Conservation (phyloP, 78 protist species). For the Cyanophora paradoxa region DNA sequence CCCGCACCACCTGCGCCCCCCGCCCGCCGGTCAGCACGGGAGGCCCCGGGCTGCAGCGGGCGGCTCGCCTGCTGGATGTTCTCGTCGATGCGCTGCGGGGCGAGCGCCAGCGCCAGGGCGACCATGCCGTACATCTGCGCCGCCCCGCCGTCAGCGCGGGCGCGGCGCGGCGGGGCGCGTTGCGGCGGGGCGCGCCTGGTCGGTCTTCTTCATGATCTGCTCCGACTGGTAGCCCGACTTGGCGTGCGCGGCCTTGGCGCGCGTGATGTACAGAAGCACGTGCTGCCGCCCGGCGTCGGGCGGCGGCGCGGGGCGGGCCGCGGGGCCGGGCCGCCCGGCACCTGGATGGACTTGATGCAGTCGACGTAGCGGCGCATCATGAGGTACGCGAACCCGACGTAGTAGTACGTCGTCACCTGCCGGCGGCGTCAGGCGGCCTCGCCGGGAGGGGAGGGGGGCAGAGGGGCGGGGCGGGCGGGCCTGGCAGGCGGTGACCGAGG, state of each 20-base stretch:
- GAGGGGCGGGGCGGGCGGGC: too few species aligned
- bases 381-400: constrained; percentile 68
- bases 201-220: constrained; percentile 63
- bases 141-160: not conserved
- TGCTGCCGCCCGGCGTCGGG: too few species aligned
- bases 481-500: constrained; percentile 65
- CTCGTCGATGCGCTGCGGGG: constrained; percentile 66
- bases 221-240: constrained; percentile 11
- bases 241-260: constrained; percentile 23
- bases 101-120: constrained; percentile 60
- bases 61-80: too few species aligned
- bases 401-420: constrained; percentile 62
- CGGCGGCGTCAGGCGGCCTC: too few species aligned
- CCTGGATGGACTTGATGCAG: constrained; percentile 51
- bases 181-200: not conserved
- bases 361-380: constrained; percentile 79
- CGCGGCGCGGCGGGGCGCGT: not conserved
- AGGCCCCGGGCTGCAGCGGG: too few species aligned
- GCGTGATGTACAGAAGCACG: constrained; percentile 41
- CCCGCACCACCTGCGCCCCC: too few species aligned
- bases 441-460: too few species aligned
- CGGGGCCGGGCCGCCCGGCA: too few species aligned
- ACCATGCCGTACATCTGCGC: constrained; percentile 74
- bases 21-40: not conserved
- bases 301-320: too few species aligned